phyloP scores from a whole-genome alignment of 2,329 filamentous ascomycete species.

The Claviceps sp. region DNA sequence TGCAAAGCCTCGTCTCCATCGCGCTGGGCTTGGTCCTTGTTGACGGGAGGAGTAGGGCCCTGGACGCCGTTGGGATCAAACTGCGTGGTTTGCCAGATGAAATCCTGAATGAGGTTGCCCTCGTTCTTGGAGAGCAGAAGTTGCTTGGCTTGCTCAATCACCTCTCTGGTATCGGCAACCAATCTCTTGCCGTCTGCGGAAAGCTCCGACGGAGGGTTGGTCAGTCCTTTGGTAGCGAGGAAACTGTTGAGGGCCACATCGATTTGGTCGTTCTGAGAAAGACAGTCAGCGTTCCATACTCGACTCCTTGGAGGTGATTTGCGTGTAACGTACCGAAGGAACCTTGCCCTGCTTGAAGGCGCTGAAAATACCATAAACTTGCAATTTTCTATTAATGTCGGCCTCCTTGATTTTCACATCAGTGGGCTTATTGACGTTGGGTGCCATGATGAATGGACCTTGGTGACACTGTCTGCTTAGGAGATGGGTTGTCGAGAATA shows the following conservation, averaged over 20 bases:
- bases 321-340: slow-evolving; percentile 53
- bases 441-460: slow-evolving; percentile 18
- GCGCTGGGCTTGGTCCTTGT: slow-evolving; percentile 65
- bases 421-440: slow-evolving; percentile 57
- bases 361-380: slow-evolving; percentile 79
- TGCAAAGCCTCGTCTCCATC: slow-evolving; percentile 75
- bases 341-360: slow-evolving; percentile 85
- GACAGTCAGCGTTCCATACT: background rate
- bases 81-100: slow-evolving; percentile 84
- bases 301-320: no score
- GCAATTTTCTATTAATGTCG: slow-evolving; percentile 86
- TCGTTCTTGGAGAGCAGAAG: slow-evolving; percentile 89
- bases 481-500: background rate
- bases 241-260: slow-evolving; percentile 89
- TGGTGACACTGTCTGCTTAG: background rate
- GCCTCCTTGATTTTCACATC: slow-evolving; percentile 65
- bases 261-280: slow-evolving; percentile 73
- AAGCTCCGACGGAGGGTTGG: slow-evolving; percentile 59
- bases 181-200: slow-evolving; percentile 73
- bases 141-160: slow-evolving; percentile 73
- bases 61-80: slow-evolving; percentile 51
- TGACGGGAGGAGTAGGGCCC: slow-evolving; percentile 52
- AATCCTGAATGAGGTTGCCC: slow-evolving; percentile 87
- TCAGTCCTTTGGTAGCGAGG: slow-evolving; percentile 55
- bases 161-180: slow-evolving; percentile 61